phyloP scores from a whole-genome alignment of 1,139 yeast genomes.

The Debaryomycetaceae sp. region DNA sequence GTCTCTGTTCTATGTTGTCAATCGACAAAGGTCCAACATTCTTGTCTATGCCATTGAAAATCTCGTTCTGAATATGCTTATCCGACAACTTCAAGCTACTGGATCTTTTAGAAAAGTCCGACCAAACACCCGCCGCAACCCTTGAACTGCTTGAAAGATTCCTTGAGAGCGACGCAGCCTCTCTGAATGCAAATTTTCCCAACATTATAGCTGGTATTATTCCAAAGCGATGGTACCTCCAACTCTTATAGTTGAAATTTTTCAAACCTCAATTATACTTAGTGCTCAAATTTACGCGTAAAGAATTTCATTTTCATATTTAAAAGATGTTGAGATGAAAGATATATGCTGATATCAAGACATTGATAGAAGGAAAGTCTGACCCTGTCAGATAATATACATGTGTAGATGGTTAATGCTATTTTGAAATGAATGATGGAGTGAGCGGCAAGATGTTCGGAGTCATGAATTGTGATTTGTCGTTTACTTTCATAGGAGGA shows the following conservation, averaged over 20 bases:
- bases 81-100: conserved; percentile 32
- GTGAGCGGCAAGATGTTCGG: conserved; percentile 28
- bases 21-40: conserved; percentile 31
- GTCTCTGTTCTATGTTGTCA: conserved; percentile 13
- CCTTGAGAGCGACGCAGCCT: background rate
- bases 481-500: conserved; percentile 31
- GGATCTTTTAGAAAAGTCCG: conserved; percentile 42
- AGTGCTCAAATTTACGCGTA: background rate
- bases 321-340: background rate
- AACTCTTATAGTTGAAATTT: background rate
- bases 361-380: conserved; percentile 1
- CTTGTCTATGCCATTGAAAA: conserved; percentile 34
- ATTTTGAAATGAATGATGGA: conserved; percentile 20
- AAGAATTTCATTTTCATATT: background rate
- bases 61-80: conserved; percentile 24
- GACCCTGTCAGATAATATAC: conserved; percentile 4
- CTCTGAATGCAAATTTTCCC: background rate
- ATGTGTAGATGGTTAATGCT: background rate
- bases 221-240: background rate
- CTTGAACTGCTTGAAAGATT: conserved; percentile 4
- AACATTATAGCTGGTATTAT: background rate
- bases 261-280: background rate
- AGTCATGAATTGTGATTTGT: conserved; percentile 20
- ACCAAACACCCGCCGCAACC: conserved; percentile 39
- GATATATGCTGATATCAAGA: background rate